Evolutionary conservation across 2,329 filamentous ascomycete genomes (phyloP).

Genomic region (Botrytis fabae): DNA sequence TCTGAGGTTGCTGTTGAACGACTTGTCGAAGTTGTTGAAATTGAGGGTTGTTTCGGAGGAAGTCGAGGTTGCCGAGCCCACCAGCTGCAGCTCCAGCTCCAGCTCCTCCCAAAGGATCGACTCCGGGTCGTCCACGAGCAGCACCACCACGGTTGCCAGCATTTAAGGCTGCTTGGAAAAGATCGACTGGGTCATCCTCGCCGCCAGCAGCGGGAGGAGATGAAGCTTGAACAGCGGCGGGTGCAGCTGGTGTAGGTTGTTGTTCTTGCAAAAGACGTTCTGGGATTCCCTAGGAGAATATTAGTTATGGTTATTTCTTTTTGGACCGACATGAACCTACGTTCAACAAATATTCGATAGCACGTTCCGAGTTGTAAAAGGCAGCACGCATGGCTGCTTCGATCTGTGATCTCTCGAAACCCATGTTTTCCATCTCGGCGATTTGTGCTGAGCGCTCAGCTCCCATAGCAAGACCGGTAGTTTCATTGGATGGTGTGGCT

Average conservation of each 20-base stretch:
- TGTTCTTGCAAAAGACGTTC: constrained; percentile 77
- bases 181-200: constrained; percentile 71
- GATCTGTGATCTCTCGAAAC: constrained; percentile 84
- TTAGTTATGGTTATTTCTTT: constrained; percentile 25
- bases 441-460: constrained; percentile 79
- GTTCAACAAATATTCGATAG: constrained; percentile 90
- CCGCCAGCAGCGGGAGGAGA: constrained; percentile 49
- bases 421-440: constrained; percentile 95
- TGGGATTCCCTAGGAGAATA: constrained; percentile 72
- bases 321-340: constrained; percentile 52
- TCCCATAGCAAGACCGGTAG: constrained; percentile 84
- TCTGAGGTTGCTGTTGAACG: constrained; percentile 95
- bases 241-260: constrained; percentile 46
- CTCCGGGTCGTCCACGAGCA: constrained; percentile 50
- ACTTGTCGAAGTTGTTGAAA: constrained; percentile 98
- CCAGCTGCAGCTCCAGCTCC: constrained; percentile 42
- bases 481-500: constrained; percentile 59
- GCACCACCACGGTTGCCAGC: constrained; percentile 47
- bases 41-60: constrained; percentile 90
- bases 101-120: constrained; percentile 47
- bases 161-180: constrained; percentile 77
- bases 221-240: constrained; percentile 47
- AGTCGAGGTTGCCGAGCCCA: constrained; percentile 80
- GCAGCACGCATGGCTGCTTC: constrained; percentile 94
- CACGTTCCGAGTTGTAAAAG: constrained; percentile 94